Base-by-base conservation (phyloP, 2,329 filamentous ascomycete genomes). In the Ophiostoma sp. region DNA sequence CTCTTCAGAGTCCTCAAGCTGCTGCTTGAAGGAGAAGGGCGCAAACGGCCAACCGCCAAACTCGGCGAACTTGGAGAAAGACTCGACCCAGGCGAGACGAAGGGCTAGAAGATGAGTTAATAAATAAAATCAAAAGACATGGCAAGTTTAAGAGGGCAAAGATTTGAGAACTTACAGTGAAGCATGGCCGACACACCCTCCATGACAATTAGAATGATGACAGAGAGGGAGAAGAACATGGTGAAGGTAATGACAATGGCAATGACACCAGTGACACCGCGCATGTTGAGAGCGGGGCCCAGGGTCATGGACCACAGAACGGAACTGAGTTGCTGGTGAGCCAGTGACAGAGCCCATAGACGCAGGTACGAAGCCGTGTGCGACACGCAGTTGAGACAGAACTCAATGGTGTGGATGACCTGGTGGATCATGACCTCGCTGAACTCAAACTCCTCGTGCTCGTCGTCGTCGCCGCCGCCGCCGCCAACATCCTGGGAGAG, bases 281-380 rank as follows among this genome's bases (percentile, higher is more conserved):
- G 86, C 77, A 87, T 89, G 31, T 84, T 84, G 74, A 99, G 92
- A 3, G 93, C 92, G 70, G 90, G 91, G 39, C 88, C 92, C 69
- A 99, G 87, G 1, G 96, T 99, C 96, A 99, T 99, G 79, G 89
- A 89, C 96, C 96, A 99, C 66, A 99, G 88, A 76, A 99, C 96
- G 76, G 95, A 92, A 68, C 94, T 97, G 75, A 99, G 85, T 87
- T 98, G 96, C 82, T 99, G 96, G 86, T 99, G 96, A 42, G 96
- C 96, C 74, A 99, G 91, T 1, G 96, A 99, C 78, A 99, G 84
- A 42, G 96, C 96, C 96, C 96, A 99, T 61, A 99, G 92, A 86
- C 96, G 96, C 66, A 99, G 92, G 84, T 99, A 99, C 0, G 96
- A 99, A 4, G 96, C 96, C 4, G 97, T 99, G 84, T 99, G 96